Evolutionary conservation across 1,284 basidiomycete species (phyloP).

Genomic region (Trichosporon coremiiforme): DNA sequence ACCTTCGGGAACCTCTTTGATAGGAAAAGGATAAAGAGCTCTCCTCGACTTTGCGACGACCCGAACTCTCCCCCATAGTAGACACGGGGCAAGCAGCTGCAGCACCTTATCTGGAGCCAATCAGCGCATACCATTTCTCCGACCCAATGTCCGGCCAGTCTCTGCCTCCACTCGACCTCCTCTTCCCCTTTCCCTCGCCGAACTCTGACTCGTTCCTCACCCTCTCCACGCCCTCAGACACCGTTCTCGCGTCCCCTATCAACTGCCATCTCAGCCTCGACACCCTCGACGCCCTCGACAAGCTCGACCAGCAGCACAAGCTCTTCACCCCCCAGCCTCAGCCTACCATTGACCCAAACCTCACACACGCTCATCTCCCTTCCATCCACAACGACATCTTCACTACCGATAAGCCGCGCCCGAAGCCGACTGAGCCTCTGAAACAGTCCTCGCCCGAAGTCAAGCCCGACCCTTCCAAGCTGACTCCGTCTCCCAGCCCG

Average conservation of each 20-base stretch:
- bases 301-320: slow-evolving; percentile 5
- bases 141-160: not conserved
- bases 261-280: slow-evolving; percentile 6
- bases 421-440: not conserved
- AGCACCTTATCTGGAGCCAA: slow-evolving; percentile 9
- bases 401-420: not conserved
- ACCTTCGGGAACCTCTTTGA: not conserved
- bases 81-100: not conserved
- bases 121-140: not conserved
- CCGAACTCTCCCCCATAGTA: not conserved
- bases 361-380: not conserved
- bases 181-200: not conserved
- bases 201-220: not conserved
- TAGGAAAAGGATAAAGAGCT: not conserved
- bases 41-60: not conserved
- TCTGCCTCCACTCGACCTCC: not conserved
- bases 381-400: not conserved
- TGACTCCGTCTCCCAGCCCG: not conserved
- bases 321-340: not conserved
- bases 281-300: slow-evolving; percentile 4
- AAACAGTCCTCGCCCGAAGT: not conserved
- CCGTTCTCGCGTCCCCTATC: slow-evolving; percentile 6
- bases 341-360: not conserved
- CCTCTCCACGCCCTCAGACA: slow-evolving; percentile 1
- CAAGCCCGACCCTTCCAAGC: not conserved